phyloP scores from a whole-genome alignment of 2,329 filamentous ascomycete genomes.

The Stagonosporopsis chrysanthemi region DNA sequence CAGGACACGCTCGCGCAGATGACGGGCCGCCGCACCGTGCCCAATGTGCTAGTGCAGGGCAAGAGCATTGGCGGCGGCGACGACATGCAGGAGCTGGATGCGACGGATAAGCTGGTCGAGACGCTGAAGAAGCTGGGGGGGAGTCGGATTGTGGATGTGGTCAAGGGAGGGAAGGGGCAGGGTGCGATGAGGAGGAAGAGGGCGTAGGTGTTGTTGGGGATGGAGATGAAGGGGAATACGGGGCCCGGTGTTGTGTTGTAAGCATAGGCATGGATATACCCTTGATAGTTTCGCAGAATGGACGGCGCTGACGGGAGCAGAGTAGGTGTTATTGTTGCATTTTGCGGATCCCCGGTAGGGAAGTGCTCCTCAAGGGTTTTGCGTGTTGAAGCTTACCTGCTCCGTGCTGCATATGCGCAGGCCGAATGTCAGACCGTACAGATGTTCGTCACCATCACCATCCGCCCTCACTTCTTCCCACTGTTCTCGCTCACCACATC shows the following conservation, averaged over 20 bases:
- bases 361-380: neutral
- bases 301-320: conserved; percentile 9
- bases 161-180: conserved; percentile 5
- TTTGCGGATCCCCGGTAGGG: too few species aligned
- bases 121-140: conserved; percentile 78
- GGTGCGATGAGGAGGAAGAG: conserved; percentile 5
- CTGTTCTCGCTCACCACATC: neutral
- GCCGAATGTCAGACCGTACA: too few species aligned
- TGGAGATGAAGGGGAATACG: neutral
- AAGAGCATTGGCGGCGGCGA: conserved; percentile 91
- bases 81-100: conserved; percentile 74
- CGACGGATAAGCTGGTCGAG: conserved; percentile 69
- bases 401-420: too few species aligned
- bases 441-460: neutral
- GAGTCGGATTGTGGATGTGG: conserved; percentile 58
- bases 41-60: conserved; percentile 88
- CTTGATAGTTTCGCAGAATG: conserved; percentile 18
- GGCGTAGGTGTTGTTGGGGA: neutral
- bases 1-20: conserved; percentile 75
- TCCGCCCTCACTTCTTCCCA: conserved; percentile 3
- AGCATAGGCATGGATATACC: conserved; percentile 22
- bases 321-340: neutral
- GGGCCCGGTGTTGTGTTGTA: too few species aligned
- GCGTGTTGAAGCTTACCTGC: too few species aligned
- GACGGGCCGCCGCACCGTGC: conserved; percentile 85